Percentiles rank a stretch among this genome's conserved stretches.
phyloP scores from a whole-genome alignment of 1,284 basidiomycete genomes.

The Pholiota adiposa region DNA sequence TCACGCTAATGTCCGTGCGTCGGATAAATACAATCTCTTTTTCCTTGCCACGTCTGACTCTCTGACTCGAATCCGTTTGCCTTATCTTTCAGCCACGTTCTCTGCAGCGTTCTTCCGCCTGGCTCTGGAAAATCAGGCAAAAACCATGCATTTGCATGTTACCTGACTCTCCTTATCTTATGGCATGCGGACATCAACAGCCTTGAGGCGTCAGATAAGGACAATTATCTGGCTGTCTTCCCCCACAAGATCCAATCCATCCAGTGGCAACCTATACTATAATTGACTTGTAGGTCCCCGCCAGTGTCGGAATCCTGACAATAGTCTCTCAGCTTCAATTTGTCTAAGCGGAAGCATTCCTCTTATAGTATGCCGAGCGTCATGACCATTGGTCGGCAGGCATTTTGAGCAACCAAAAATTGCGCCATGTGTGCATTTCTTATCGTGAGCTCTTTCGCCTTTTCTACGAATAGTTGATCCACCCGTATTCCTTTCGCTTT shows the following conservation, averaged over 20 bases:
- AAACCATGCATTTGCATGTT: neutral
- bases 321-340: neutral
- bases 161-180: neutral
- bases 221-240: neutral
- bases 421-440: constrained; percentile 18
- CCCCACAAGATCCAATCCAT: neutral
- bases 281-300: constrained; percentile 1
- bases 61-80: neutral
- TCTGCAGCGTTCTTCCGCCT: neutral
- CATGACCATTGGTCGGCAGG: neutral
- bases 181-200: constrained; percentile 3
- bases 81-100: constrained; percentile 1
- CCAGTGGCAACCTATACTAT: neutral
- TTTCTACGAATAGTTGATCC: constrained; percentile 5
- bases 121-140: neutral
- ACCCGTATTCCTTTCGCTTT: neutral
- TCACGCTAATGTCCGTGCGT: neutral
- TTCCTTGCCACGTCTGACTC: neutral
- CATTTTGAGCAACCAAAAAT: constrained; percentile 5
- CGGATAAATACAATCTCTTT: neutral
- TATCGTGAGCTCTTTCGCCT: constrained; percentile 8
- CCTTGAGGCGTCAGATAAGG: neutral
- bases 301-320: neutral
- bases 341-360: neutral
- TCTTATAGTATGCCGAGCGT: constrained; percentile 8